Percentiles rank a stretch among this genome's conserved stretches.
phyloP scores from a whole-genome alignment of 768 basidiomycete genomes.

The Phylloporus sp. region DNA sequence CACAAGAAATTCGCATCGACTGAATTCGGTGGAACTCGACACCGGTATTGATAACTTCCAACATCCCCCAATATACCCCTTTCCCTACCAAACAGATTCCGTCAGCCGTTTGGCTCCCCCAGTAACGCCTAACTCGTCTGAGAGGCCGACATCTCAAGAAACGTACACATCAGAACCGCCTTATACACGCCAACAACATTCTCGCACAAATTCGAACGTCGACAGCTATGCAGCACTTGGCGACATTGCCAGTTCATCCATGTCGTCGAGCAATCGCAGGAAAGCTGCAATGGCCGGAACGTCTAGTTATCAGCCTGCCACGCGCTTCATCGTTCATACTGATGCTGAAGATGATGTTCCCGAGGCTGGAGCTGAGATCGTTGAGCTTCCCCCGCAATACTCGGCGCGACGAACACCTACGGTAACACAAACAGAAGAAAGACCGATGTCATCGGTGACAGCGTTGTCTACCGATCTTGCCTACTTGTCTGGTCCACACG shows the following conservation, averaged over 20 bases:
- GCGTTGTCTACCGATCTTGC: conserved; percentile 7
- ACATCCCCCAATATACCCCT: conserved; percentile 35
- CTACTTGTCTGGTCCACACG: conserved; percentile 10
- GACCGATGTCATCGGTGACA: conserved; percentile 14
- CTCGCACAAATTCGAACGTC: conserved; percentile 17
- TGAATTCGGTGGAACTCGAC: conserved; percentile 38
- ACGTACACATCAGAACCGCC: conserved; percentile 5
- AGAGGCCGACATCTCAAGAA: conserved; percentile 1
- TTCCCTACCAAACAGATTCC: conserved; percentile 26
- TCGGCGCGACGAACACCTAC: conserved; percentile 41
- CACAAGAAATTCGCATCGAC: conserved; percentile 27
- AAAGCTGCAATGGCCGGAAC: conserved; percentile 55
- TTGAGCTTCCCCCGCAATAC: conserved; percentile 77
- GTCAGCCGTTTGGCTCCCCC: conserved; percentile 15
- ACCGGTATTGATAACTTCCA: conserved; percentile 18
- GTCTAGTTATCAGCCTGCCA: conserved; percentile 34
- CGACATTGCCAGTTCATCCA: conserved; percentile 20
- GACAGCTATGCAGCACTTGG: conserved; percentile 18
- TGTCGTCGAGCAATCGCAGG: conserved; percentile 39
- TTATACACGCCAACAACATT: conserved; percentile 8
- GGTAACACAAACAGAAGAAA: background rate
- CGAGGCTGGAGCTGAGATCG: conserved; percentile 44
- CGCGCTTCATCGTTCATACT: conserved; percentile 63
- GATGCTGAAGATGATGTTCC: conserved; percentile 57
- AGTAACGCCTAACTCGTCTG: background rate